Evolutionary conservation across 2,329 filamentous ascomycete species (phyloP).

Genomic region (Lasiodiplodia hormozganensis): DNA sequence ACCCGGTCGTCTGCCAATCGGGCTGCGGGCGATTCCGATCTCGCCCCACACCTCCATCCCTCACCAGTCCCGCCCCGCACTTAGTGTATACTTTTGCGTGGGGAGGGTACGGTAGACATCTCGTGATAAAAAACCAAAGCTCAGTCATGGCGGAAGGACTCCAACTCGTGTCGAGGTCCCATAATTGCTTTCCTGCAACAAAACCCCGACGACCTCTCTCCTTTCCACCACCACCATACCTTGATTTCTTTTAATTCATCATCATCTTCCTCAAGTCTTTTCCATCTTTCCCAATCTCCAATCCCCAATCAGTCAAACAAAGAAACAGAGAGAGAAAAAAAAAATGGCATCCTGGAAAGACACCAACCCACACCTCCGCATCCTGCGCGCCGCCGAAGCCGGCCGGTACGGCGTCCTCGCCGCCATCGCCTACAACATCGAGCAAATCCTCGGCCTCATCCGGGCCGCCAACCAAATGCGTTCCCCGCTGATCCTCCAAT

Average conservation of each 20-base stretch:
- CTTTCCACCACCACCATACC: neutral
- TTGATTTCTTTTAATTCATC: neutral
- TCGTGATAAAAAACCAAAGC: neutral
- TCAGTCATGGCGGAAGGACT: neutral
- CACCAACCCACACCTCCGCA: slow-evolving; percentile 46
- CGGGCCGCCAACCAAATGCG: slow-evolving; percentile 43
- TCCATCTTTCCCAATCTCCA: too few species aligned
- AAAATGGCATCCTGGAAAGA: slow-evolving; percentile 13
- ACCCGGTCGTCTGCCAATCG: neutral
- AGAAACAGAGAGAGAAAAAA: too few species aligned
- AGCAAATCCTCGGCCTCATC: slow-evolving; percentile 44
- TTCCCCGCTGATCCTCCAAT: slow-evolving; percentile 45
- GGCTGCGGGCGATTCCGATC: neutral
- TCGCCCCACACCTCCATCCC: slow-evolving; percentile 4
- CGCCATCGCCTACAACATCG: slow-evolving; percentile 47
- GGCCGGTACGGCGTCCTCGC: slow-evolving; percentile 66
- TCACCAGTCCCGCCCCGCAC: neutral
- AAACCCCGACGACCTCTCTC: neutral
- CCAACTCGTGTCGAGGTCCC: neutral
- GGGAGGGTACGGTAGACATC: neutral
- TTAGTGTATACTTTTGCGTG: neutral
- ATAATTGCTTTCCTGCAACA: too few species aligned
- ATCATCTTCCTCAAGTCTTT: neutral
- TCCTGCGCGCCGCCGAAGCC: slow-evolving; percentile 62
- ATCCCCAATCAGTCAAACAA: too few species aligned